Evolutionary conservation across 2,329 filamentous ascomycete genomes (phyloP), one percentile per base, ranked within the genome.

Genomic region (Penicillium thymicola): DNA sequence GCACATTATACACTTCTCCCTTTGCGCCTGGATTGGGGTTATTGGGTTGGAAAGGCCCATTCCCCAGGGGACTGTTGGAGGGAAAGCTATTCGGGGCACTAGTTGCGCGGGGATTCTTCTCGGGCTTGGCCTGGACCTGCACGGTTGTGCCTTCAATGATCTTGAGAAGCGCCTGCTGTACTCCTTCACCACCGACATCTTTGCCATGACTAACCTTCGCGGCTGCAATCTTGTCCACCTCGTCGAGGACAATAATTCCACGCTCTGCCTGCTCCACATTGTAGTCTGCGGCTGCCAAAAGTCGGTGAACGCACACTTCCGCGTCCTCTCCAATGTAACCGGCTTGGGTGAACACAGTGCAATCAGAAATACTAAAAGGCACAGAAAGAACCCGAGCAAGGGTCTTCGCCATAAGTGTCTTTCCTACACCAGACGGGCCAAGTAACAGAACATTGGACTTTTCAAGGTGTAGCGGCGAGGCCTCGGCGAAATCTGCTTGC

Each of bases 251-350:
- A 45, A 99, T 91, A 54, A 99, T 97, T 5, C 94, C 94, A 51
- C 90, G 85, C 71, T 99, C 93, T 8, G 92, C 88, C 53, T 88
- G 86, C 57, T 86, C 85, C 28, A 94, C 85, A 65, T 96, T 89
- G 73, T 96, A 96, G 71, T 95, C 93, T 9, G 93, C 87, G 57
- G 95, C 92, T 54, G 95, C 89, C 10, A 99, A 81, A 27, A 99
- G 81, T 43, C 94, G 84, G 69, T 97, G 91, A 40, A 99, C 91
- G 66, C 93, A 97, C 0, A 90, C 88, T 71, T 99, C 94, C n/a
- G 93, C 93, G 70, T 99, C 94, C 70, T 97, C 93, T 30, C 94
- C 94, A 64, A 99, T 97, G 67, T 99, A 99, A 27, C 94, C 93
- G 5, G 93, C 93, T 76, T 97, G 93, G 0, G 93, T 97, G 62